These are phyloP conservation scores for Haberlea rhodopensis DNA, from an alignment of 257 asterid species.

Conservation along the genomic window DNA sequence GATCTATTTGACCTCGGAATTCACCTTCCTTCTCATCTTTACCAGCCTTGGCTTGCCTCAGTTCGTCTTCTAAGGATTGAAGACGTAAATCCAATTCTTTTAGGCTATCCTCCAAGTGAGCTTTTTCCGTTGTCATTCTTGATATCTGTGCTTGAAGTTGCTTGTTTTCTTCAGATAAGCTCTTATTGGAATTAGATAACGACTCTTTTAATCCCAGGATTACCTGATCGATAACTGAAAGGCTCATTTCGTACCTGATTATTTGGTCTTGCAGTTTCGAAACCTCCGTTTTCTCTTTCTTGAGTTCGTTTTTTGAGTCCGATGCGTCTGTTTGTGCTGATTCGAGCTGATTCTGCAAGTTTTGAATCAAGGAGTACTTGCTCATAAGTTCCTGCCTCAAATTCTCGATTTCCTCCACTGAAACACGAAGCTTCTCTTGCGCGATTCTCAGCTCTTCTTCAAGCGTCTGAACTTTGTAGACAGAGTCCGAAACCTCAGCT, in stretches of 20 bases:
- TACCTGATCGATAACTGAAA: slow-evolving; percentile 82
- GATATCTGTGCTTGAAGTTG: slow-evolving; percentile 60
- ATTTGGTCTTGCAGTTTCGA: slow-evolving; percentile 70
- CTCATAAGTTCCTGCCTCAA: slow-evolving; percentile 46
- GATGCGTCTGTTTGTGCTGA: slow-evolving; percentile 54
- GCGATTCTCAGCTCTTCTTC: slow-evolving; percentile 47
- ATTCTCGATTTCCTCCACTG: slow-evolving; percentile 49
- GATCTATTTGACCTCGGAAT: slow-evolving; percentile 46
- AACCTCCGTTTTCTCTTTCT: slow-evolving; percentile 65
- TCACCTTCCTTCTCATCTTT: slow-evolving; percentile 49
- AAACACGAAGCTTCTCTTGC: slow-evolving; percentile 46
- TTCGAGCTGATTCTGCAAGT: slow-evolving; percentile 57
- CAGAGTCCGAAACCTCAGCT: slow-evolving; percentile 29
- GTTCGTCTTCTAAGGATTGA: slow-evolving; percentile 71
- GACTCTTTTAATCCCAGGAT: slow-evolving; percentile 72
- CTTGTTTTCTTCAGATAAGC: slow-evolving; percentile 70
- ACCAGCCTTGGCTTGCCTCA: slow-evolving; percentile 52
- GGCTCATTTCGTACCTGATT: slow-evolving; percentile 57
- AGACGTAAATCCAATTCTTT: slow-evolving; percentile 70
- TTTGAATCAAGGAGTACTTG: slow-evolving; percentile 36
- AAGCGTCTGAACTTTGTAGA: slow-evolving; percentile 37
- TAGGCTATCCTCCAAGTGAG: slow-evolving; percentile 61
- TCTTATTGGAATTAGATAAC: slow-evolving; percentile 72
- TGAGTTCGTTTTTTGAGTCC: slow-evolving; percentile 52
- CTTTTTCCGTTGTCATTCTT: slow-evolving; percentile 45